A percentile compares a stretch with the other conserved stretches of the same genome.
These are phyloP conservation scores for Prototheca wickerhamii DNA, from an alignment of 163 green algal genomes.

Conservation along the genomic window DNA sequence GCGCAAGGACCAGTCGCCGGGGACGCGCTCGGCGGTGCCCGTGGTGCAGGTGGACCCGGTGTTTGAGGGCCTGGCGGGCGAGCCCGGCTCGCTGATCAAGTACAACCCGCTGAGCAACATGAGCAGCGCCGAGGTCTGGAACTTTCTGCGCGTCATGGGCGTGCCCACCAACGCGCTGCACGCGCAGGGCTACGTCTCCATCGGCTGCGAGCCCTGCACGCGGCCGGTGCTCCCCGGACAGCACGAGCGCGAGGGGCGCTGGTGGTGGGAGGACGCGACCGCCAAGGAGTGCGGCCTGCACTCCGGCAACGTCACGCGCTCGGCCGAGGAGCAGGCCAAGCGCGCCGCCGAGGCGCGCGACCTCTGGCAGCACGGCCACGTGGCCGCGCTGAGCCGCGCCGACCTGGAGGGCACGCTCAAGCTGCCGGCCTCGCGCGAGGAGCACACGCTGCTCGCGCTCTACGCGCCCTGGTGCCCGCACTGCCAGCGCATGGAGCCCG, in stretches of 20 bases:
- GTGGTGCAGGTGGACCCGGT: constrained; percentile 91
- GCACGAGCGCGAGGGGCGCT: constrained; percentile 93
- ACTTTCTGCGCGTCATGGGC: constrained; percentile 80
- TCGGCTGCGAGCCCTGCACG: constrained; percentile 98
- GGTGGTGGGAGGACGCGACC: constrained; percentile 96
- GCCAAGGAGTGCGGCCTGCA: constrained; percentile 77
- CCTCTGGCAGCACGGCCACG: constrained; percentile 46
- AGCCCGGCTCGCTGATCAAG: constrained; percentile 86
- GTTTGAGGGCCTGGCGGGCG: constrained; percentile 83
- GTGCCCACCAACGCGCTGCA: constrained; percentile 90
- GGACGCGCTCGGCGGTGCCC: constrained; percentile 80
- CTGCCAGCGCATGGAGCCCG: constrained; percentile 73
- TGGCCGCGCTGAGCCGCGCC: constrained; percentile 43
- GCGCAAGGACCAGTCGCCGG: constrained; percentile 95
- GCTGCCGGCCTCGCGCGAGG: constrained; percentile 34
- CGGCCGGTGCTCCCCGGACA: constrained; percentile 91
- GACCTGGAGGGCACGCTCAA: constrained; percentile 42
- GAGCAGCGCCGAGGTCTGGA: constrained; percentile 75
- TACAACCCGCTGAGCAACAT: constrained; percentile 96
- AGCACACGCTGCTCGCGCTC: constrained; percentile 80
- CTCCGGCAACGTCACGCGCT: constrained; percentile 71
- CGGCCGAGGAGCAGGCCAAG: constrained; percentile 12
- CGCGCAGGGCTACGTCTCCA: constrained; percentile 81
- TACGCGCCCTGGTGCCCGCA: constrained; percentile 98
- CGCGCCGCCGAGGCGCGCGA: constrained; percentile 42